Evolutionary conservation across 2,329 filamentous ascomycete species (phyloP), one percentile per base, ranked within the genome.

Genomic region (Epichloe elymi): DNA sequence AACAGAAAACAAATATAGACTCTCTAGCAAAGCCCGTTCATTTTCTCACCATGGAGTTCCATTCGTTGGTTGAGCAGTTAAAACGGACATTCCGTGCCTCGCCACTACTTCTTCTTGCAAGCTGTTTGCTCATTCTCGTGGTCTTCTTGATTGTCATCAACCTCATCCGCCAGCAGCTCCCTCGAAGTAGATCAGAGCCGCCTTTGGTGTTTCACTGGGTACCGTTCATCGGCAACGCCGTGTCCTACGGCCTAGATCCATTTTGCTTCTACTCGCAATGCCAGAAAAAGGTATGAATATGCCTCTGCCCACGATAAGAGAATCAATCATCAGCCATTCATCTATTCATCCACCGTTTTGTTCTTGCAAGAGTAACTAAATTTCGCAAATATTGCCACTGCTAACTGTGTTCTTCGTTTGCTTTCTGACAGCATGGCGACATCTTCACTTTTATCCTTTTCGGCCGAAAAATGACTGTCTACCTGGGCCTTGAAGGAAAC

Each of bases 191-290:
- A 30, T 10, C 26, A 4, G 85, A 89, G 65, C 86, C 86, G 30
- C 86, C 86, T 1, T 60, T 90, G 52, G 85, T 91, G 55, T 91
- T 90, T 67, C 85, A 88, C 67, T 86, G 80, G 79, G 76, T 91
- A 62, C 87, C 86, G 52, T 70, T 95, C 59, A 76, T 98, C 61
- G 91, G 91, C 57, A 96, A 85, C 73, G 96, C 93, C 54, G 75
- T 97, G 60, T 86, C 81, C 43, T 98, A 97, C 71, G 91, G 91
- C 67, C 96, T 96, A 69, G 88, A 97, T 63, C 91, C 91, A 14
- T 90, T 88, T 63, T 75, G 74, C 48, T 97, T 96, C 77, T 95
- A 96, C 73, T 75, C 60, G 78, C 82, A 75, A 65, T 79, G 78
- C 69, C 82, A 82, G 60, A 74, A 78, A 60, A 94, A 94, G 82